Evolutionary conservation across 2,329 filamentous ascomycete species (phyloP).

Genomic region (Grosmannia penicillata): DNA sequence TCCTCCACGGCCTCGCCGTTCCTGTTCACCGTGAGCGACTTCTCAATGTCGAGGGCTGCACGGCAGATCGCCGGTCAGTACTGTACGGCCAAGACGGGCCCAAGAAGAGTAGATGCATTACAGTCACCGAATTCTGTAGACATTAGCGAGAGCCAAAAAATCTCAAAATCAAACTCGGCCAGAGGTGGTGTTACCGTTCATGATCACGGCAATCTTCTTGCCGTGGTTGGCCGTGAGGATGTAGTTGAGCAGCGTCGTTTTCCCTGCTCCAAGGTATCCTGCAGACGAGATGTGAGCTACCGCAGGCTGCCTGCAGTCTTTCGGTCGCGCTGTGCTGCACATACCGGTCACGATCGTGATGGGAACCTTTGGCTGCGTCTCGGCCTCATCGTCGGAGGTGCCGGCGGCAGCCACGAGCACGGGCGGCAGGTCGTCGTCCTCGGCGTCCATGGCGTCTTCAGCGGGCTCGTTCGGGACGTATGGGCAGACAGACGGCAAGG

Average conservation of each 20-base stretch:
- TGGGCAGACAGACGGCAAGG: too few relatives aligned
- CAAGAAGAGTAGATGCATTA: background rate
- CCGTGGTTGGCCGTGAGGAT: constrained; percentile 90
- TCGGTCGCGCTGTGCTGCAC: constrained; percentile 4
- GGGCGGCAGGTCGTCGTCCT: constrained; percentile 50
- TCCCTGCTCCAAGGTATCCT: constrained; percentile 92
- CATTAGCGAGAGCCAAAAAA: background rate
- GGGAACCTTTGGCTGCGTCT: constrained; percentile 52
- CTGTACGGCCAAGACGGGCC: too few relatives aligned
- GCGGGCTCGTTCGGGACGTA: too few relatives aligned
- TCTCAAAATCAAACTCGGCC: too few relatives aligned
- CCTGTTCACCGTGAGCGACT: constrained; percentile 81
- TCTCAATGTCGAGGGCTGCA: constrained; percentile 89
- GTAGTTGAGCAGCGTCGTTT: constrained; percentile 91
- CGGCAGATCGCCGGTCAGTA: background rate
- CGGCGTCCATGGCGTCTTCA: constrained; percentile 36
- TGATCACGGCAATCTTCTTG: constrained; percentile 94
- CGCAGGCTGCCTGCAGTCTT: background rate
- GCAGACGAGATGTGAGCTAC: background rate
- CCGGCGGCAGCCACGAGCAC: constrained; percentile 39
- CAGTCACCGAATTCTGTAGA: constrained; percentile 14
- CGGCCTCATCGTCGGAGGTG: constrained; percentile 18
- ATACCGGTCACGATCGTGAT: constrained; percentile 73
- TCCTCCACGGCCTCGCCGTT: constrained; percentile 73
- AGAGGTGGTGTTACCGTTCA: too few relatives aligned